phyloP scores from a whole-genome alignment of 2,329 filamentous ascomycete genomes.

The Pestalotiopsis sp. region DNA sequence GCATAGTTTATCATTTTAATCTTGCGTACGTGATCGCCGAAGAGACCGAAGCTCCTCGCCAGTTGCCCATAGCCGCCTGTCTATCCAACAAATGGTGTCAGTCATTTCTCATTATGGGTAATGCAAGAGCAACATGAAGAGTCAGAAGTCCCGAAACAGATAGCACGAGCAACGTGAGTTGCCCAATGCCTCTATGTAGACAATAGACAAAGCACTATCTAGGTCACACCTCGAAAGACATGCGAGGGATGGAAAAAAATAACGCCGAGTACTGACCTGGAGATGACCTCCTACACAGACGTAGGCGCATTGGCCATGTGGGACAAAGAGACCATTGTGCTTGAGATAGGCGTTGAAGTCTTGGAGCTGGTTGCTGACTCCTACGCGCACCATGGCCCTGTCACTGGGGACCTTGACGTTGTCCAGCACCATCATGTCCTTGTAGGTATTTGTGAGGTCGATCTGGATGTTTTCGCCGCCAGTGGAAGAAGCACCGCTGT shows the following conservation, averaged over 20 bases:
- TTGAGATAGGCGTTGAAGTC: slow-evolving; percentile 46
- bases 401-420: slow-evolving; percentile 34
- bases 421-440: slow-evolving; percentile 29
- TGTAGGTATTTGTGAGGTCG: slow-evolving; percentile 44
- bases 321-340: slow-evolving; percentile 45
- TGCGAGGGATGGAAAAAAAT: too few relatives aligned
- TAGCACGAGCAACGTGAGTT: too few relatives aligned
- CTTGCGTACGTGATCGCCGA: slow-evolving; percentile 55
- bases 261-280: too few relatives aligned
- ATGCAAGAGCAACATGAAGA: too few relatives aligned
- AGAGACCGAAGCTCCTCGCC: slow-evolving; percentile 53
- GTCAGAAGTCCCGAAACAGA: too few relatives aligned
- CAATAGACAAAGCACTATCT: too few relatives aligned
- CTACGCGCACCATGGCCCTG: slow-evolving; percentile 38
- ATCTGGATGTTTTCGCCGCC: slow-evolving; percentile 47
- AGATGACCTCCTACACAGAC: slow-evolving; percentile 49
- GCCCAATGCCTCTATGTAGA: too few relatives aligned
- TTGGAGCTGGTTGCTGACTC: slow-evolving; percentile 44
- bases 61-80: slow-evolving; percentile 52
- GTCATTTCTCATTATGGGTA: too few relatives aligned
- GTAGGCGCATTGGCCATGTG: slow-evolving; percentile 47
- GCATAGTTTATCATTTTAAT: slow-evolving; percentile 50
- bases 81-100: slow-evolving; percentile 31
- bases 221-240: too few relatives aligned
- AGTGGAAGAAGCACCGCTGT: slow-evolving; percentile 52